Conservation (phyloP, 495 filamentous ascomycete species). For the Aspergillus haitiensis region DNA sequence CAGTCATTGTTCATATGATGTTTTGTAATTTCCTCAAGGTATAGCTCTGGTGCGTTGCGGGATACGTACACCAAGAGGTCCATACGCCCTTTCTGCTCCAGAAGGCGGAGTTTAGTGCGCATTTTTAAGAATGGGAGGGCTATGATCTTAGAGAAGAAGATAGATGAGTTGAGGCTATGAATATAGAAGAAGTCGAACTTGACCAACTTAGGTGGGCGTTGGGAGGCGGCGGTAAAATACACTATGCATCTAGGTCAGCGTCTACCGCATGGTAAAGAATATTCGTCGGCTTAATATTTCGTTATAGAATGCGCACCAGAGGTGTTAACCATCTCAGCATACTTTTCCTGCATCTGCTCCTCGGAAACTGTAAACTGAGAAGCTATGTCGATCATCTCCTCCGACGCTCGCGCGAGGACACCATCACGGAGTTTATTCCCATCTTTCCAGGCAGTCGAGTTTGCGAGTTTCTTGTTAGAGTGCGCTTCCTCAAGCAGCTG, state of each 20-base stretch:
- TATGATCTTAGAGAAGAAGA: constrained; percentile 61
- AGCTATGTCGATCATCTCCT: constrained; percentile 62
- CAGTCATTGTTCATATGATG: constrained; percentile 51
- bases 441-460: constrained; percentile 52
- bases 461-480: constrained; percentile 53
- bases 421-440: constrained; percentile 67
- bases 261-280: background rate
- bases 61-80: constrained; percentile 69
- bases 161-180: constrained; percentile 61
- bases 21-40: constrained; percentile 51
- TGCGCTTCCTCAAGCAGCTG: constrained; percentile 60
- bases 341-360: constrained; percentile 62
- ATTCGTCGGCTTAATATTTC: too few relatives aligned
- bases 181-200: constrained; percentile 86
- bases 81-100: constrained; percentile 74
- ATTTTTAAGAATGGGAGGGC: constrained; percentile 24
- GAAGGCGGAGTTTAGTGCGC: constrained; percentile 59
- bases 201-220: constrained; percentile 59
- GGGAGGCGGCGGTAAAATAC: constrained; percentile 62
- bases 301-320: constrained; percentile 41
- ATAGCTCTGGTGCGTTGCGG: constrained; percentile 54
- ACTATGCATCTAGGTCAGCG: constrained; percentile 26
- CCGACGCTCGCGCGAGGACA: constrained; percentile 58
- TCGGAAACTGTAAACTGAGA: constrained; percentile 58
- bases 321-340: constrained; percentile 75